Evolutionary conservation across 1,139 yeast species (phyloP), one percentile per base, ranked within the genome.

Genomic region (Yamadazyma sp.): DNA sequence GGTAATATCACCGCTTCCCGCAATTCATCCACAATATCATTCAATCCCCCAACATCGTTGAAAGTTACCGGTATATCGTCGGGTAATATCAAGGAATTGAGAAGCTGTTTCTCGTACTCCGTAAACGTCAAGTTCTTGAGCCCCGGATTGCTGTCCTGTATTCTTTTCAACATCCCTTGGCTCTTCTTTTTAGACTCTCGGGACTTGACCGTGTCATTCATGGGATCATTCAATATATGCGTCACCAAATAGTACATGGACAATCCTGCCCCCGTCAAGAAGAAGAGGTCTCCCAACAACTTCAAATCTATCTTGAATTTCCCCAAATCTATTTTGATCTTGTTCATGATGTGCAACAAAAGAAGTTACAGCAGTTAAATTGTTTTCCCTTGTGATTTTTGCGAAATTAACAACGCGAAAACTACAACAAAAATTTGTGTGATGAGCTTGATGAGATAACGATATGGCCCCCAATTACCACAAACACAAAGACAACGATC

Each of bases 1-100:
- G 98, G 98, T 51, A 86, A 81, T 35, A 92, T 77, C 8, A 92
- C 96, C 38, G 90, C 78, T 59, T 92, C 98, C 48, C 86, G 73
- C 37, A 92, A 69, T 49, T 90, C 97, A 42, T 83, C 92, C 27
- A 92, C 78, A 33, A 88, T 85, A 13, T 70, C 71, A 42, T 86
- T 92, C 33, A 92, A 68, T 0, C 98, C 98, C 20, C 97, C 98
- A 39, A 92, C 78, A 57, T 90, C 96, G 32, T 63, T 70, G 57
- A 90, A 90, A 12, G 79, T 72, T 4, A 84, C 83, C 16, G 76
- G 72, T 33, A 92, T 85, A 46, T 90, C 97, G 2, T 80, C 82
- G 0, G 97, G 95, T 2, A 88, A 78, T 6, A 90, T 82, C 34
- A 90, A 86, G n/a, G 85, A 79, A 18, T 82, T 79, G 43, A 92